Evolutionary conservation across 495 filamentous ascomycete genomes (phyloP).

Genomic region (Staphylotrichum tortipilum): DNA sequence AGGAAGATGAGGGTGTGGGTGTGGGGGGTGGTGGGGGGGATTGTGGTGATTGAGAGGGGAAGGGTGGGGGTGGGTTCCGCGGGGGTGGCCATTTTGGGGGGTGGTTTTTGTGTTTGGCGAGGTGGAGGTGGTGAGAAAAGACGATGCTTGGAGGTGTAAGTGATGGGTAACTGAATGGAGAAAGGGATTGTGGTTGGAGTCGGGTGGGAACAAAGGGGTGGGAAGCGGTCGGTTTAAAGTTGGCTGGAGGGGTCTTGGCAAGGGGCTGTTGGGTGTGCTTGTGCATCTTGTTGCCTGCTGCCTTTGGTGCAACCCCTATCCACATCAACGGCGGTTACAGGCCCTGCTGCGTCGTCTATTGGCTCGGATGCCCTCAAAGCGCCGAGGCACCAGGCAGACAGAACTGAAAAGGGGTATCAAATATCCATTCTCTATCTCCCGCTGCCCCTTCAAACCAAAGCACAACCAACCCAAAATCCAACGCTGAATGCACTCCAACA

Average conservation of each 20-base stretch:
- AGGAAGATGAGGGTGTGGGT: conserved; percentile 54
- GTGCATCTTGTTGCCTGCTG: too few relatives aligned
- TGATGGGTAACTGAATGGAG: too few relatives aligned
- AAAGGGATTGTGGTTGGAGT: too few relatives aligned
- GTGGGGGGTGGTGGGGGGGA: conserved; percentile 28
- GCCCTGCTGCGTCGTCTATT: too few relatives aligned
- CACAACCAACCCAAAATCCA: background rate
- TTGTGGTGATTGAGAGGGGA: conserved; percentile 16
- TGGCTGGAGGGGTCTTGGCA: background rate
- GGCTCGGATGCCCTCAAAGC: too few relatives aligned
- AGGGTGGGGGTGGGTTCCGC: background rate
- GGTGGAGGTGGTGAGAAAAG: too few relatives aligned
- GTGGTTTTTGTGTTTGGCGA: too few relatives aligned
- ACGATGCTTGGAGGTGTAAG: too few relatives aligned
- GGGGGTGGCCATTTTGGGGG: too few relatives aligned
- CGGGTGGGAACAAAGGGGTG: background rate
- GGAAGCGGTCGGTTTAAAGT: background rate
- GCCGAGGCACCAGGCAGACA: background rate
- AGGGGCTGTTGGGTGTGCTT: background rate
- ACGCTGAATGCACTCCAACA: background rate
- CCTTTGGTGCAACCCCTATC: too few relatives aligned
- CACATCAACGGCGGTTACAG: too few relatives aligned
- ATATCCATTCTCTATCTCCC: background rate
- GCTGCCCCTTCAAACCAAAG: background rate
- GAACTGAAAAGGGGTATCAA: background rate